phyloP scores from a whole-genome alignment of 129 eudicot species.

The Arctium lappa region DNA sequence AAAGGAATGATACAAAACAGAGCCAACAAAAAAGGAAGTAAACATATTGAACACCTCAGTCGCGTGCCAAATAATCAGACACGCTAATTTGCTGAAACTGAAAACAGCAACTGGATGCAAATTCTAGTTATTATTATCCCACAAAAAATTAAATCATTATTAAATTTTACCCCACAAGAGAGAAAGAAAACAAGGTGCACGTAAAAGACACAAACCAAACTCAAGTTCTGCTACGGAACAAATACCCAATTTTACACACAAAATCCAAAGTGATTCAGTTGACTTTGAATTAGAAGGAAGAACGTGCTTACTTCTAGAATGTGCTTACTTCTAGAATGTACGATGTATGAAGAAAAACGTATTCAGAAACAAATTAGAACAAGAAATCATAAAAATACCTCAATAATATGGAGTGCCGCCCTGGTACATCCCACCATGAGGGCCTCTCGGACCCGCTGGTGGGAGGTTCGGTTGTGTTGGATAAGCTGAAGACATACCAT shows the following conservation, averaged over 20 bases:
- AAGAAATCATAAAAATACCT: conserved; percentile 40
- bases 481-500: conserved; percentile 55
- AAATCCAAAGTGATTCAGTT: background rate
- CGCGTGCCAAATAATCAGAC: background rate
- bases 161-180: background rate
- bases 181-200: background rate
- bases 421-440: conserved; percentile 77
- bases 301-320: background rate
- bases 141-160: background rate
- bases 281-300: background rate
- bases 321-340: background rate
- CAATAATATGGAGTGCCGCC: conserved; percentile 74
- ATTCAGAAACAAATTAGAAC: background rate
- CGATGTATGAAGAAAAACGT: background rate
- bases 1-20: background rate
- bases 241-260: background rate
- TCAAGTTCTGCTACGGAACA: background rate
- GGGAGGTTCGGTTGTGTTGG: conserved; percentile 53
- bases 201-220: background rate
- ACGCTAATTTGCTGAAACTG: background rate
- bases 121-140: background rate
- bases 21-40: background rate
- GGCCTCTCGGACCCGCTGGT: conserved; percentile 62
- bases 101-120: background rate
- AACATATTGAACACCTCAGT: background rate